Base-by-base conservation (phyloP, 2,329 filamentous ascomycete species). In the Cryoendolithus antarcticus region DNA sequence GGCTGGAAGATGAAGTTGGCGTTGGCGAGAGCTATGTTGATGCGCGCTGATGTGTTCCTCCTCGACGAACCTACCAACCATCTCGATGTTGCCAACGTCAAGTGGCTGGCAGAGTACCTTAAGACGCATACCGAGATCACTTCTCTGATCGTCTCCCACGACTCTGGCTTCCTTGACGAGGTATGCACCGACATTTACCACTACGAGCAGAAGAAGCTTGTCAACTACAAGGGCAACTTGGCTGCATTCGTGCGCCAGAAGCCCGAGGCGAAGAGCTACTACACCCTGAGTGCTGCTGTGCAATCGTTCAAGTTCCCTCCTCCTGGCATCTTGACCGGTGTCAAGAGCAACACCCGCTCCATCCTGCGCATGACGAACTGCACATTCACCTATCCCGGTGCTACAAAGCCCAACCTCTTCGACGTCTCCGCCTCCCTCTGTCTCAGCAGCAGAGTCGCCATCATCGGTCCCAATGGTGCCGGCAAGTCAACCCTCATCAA, bases 1-100 rank as follows among this genome's bases (percentile, higher is more conserved):
- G 91, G 91, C 59, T 98, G 91, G 91, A 96, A 96, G 75, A 98
- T 98, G 91, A 98, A 98, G 77, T 70, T 98, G 45, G 91, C 91
- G 49, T 67, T 98, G 62, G 91, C 91, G 38, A 78, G 91, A 55
- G 91, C 91, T 48, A 96, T 98, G 88, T 74, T 98, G 55, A 84
- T 91, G 72, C 83, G 80, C 57, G 89, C 91, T n/a, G 91, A 98
- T 60, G 88, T 98, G 37, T 74, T 98, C 42, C 72, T 98, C 37
- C 77, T 98, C 42, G 91, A 98, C 73, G 91, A 98, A 75, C 91
- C 91, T 63, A 98, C 91, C 54, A 98, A 98, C 70, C 91, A 98
- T 66, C 71, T 98, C 60, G 91, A 98, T 61, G 88, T 96, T 53
- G 79, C 79, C 56, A 96, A 96, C 62, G 86, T 98, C 53, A 86